Conservation (phyloP, 345 rosid species). For the Syzygium oleosum region DNA sequence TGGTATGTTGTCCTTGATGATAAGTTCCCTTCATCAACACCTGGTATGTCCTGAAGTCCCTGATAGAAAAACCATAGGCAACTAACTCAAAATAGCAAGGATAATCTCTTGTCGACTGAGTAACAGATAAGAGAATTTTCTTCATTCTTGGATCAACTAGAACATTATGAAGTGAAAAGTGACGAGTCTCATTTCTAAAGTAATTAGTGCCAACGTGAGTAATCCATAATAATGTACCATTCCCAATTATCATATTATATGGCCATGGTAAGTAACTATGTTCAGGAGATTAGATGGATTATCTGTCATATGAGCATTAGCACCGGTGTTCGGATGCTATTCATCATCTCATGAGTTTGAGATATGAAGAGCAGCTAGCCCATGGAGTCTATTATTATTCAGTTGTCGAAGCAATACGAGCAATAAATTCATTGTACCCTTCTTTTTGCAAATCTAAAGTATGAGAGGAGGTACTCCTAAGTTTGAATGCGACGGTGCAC, state of each 20-base stretch:
- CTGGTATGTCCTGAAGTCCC: not conserved
- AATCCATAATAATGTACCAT: not conserved
- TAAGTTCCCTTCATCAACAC: not conserved
- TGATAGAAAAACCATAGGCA: not conserved
- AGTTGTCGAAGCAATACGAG: too few relatives aligned
- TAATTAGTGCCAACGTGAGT: not conserved
- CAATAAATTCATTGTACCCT: too few relatives aligned
- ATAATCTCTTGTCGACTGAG: not conserved
- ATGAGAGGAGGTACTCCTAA: too few relatives aligned
- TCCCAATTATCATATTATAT: not conserved
- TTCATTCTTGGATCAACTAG: not conserved
- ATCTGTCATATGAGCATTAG: too few relatives aligned
- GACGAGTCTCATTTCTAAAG: not conserved
- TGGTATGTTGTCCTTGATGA: not conserved
- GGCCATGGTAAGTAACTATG: not conserved
- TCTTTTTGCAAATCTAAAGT: too few relatives aligned
- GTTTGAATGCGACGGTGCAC: too few relatives aligned
- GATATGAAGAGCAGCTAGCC: too few relatives aligned
- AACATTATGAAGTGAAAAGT: not conserved
- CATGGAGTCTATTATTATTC: too few relatives aligned
- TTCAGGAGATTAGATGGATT: not conserved
- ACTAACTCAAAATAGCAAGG: not conserved
- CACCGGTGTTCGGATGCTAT: too few relatives aligned
- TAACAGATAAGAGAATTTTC: too few relatives aligned
- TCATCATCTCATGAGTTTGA: too few relatives aligned